Evolutionary conservation across 2,329 filamentous ascomycete genomes (phyloP).

Genomic region (Aspergillus sergii): DNA sequence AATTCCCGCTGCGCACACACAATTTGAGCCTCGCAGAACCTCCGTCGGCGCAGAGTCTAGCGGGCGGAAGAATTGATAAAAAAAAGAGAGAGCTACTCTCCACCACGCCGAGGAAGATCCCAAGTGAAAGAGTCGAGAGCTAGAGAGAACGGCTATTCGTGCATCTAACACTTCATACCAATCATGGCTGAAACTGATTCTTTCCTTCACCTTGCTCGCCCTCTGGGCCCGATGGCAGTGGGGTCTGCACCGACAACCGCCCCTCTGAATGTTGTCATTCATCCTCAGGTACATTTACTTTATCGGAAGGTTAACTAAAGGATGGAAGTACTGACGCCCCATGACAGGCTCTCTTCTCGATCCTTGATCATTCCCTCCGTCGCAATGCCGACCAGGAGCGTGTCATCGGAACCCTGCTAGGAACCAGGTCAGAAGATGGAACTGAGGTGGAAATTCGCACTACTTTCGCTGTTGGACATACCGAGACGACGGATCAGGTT

Average conservation of each 20-base stretch:
- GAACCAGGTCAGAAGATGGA: conserved; percentile 92
- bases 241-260: conserved; percentile 83
- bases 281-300: conserved; percentile 74
- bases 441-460: conserved; percentile 94
- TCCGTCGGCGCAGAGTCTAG: conserved; percentile 20
- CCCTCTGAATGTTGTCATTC: conserved; percentile 90
- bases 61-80: conserved; percentile 32
- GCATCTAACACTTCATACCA: conserved; percentile 41
- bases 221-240: conserved; percentile 78
- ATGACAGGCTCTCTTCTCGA: conserved; percentile 62
- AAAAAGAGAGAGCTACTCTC: conserved; percentile 34
- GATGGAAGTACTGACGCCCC: conserved; percentile 18
- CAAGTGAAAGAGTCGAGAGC: conserved; percentile 18
- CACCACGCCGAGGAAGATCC: conserved; percentile 36
- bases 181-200: conserved; percentile 83
- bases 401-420: conserved; percentile 94
- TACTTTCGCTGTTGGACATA: conserved; percentile 97
- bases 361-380: conserved; percentile 88
- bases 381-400: conserved; percentile 90
- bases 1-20: conserved; percentile 47
- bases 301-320: background rate
- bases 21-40: conserved; percentile 38
- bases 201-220: conserved; percentile 93
- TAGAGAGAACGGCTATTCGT: background rate
- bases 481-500: conserved; percentile 96